Conservation (phyloP, 176 grass and related monocot species). For the Areca catechu region DNA sequence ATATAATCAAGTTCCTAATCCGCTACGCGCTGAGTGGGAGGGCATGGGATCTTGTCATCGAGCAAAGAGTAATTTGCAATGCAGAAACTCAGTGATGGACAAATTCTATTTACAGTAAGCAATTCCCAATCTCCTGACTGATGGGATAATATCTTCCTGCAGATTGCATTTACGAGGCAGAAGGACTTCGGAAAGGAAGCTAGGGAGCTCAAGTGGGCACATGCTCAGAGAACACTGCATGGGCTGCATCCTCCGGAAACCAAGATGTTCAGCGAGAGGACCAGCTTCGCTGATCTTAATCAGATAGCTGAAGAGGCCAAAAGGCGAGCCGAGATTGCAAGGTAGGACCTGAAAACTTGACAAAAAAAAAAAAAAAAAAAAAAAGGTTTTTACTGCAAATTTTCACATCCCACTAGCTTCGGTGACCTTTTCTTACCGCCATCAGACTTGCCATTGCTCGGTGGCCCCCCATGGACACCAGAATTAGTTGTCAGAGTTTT, state of each 20-base stretch:
- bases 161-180: slow-evolving; percentile 86
- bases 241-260: slow-evolving; percentile 58
- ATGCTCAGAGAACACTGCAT: slow-evolving; percentile 81
- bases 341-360: slow-evolving; percentile 23
- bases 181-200: slow-evolving; percentile 76
- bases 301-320: slow-evolving; percentile 82
- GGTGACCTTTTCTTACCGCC: no score
- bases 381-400: no score
- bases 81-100: neutral
- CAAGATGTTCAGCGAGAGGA: slow-evolving; percentile 53
- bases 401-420: no score
- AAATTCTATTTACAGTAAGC: no score
- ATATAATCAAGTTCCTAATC: slow-evolving; percentile 77
- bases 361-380: no score
- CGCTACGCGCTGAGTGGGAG: slow-evolving; percentile 71
- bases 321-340: slow-evolving; percentile 77
- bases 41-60: slow-evolving; percentile 85
- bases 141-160: neutral
- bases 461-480: no score
- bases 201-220: slow-evolving; percentile 81
- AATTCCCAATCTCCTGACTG: neutral
- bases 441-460: no score
- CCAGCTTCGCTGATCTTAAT: slow-evolving; percentile 51
- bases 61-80: slow-evolving; percentile 50
- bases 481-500: no score